Evolutionary conservation across 2,329 filamentous ascomycete genomes (phyloP).

Genomic region (Penicillium paneum): DNA sequence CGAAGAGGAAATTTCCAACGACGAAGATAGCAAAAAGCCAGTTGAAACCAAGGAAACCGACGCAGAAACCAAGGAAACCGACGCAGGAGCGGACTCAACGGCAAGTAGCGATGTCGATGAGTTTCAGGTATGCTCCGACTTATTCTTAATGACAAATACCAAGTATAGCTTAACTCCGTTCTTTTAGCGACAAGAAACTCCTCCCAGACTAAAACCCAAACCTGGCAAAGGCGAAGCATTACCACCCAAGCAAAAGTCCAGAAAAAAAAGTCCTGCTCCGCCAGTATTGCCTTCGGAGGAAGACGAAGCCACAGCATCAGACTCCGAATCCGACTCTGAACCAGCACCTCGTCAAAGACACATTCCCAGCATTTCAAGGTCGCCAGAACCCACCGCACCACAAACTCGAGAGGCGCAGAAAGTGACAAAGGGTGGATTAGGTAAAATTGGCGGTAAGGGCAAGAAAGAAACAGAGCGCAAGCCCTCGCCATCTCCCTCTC

Average conservation of each 20-base stretch:
- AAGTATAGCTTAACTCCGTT: not conserved
- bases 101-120: conserved; percentile 34
- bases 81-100: conserved; percentile 23
- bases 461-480: conserved; percentile 13
- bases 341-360: conserved; percentile 1
- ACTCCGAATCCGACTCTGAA: conserved; percentile 15
- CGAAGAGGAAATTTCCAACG: conserved; percentile 2
- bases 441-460: conserved; percentile 18
- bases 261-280: conserved; percentile 8
- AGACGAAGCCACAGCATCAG: conserved; percentile 17
- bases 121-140: conserved; percentile 34
- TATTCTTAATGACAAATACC: not conserved
- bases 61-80: conserved; percentile 10
- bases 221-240: not conserved
- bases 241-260: conserved; percentile 3
- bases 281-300: conserved; percentile 9
- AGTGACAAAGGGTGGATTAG: conserved; percentile 9
- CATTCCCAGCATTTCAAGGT: not conserved
- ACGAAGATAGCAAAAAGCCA: not conserved
- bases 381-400: not conserved
- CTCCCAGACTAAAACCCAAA: conserved; percentile 27
- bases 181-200: conserved; percentile 37
- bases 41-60: conserved; percentile 1
- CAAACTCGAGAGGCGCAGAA: not conserved
- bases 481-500: conserved; percentile 6